These are phyloP conservation scores for Metarhizium anisopliae DNA, from an alignment of 2,329 filamentous ascomycete species.

Conservation along the genomic window DNA sequence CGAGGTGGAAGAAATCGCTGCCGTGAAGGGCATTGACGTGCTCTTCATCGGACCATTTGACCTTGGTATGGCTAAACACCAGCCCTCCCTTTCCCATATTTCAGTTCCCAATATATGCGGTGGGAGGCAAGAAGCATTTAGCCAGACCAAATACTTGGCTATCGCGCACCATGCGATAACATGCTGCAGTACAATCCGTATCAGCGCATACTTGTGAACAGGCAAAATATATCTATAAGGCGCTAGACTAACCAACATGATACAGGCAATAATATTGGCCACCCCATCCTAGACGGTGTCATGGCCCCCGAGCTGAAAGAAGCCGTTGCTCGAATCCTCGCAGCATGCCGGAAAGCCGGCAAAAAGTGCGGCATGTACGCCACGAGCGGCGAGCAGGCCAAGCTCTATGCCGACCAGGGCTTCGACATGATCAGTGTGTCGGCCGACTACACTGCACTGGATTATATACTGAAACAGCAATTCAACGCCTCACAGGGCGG, in stretches of 20 bases:
- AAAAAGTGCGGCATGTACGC: constrained; percentile 59
- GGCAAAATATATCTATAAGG: too few species aligned
- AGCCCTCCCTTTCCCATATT: neutral
- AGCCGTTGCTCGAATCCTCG: constrained; percentile 49
- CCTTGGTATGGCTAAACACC: constrained; percentile 31
- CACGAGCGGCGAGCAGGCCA: constrained; percentile 46
- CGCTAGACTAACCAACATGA: neutral
- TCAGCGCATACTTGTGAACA: too few species aligned
- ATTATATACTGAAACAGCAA: constrained; percentile 32
- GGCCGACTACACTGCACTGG: constrained; percentile 45
- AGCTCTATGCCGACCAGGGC: constrained; percentile 42
- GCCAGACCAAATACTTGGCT: too few species aligned
- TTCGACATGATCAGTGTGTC: constrained; percentile 55
- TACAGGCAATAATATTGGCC: constrained; percentile 48
- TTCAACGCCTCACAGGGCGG: constrained; percentile 37
- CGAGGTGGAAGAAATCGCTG: constrained; percentile 51
- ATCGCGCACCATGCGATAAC: too few species aligned
- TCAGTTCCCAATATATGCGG: too few species aligned
- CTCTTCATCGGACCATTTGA: constrained; percentile 60
- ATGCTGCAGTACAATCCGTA: too few species aligned
- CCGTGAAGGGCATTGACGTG: constrained; percentile 50
- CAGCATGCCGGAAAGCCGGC: constrained; percentile 49
- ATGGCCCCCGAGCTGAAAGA: constrained; percentile 49
- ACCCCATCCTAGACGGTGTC: constrained; percentile 51
- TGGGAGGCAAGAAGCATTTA: too few species aligned